Percentiles rank a stretch among this genome's conserved stretches.
phyloP scores from a whole-genome alignment of 2,329 filamentous ascomycete genomes.

The Botrytis sinoallii region DNA sequence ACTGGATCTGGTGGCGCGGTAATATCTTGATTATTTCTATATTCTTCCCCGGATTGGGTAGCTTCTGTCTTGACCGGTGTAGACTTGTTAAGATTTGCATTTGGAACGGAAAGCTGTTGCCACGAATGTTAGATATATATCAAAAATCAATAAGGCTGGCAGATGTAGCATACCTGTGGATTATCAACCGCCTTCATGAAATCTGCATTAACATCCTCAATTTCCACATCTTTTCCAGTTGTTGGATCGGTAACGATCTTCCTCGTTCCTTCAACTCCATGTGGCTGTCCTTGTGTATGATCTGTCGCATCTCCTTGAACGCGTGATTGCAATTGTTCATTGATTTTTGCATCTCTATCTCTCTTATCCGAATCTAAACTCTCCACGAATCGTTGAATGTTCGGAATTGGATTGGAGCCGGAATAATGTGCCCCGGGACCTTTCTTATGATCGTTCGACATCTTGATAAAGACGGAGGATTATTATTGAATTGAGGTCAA shows the following conservation, averaged over 20 bases:
- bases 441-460: constrained; percentile 22
- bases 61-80: constrained; percentile 70
- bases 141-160: constrained; percentile 6
- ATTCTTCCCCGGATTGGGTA: constrained; percentile 71
- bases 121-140: not conserved
- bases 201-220: constrained; percentile 74
- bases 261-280: constrained; percentile 42
- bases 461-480: not conserved
- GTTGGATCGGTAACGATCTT: constrained; percentile 79
- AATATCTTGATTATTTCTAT: constrained; percentile 81
- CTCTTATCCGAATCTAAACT: constrained; percentile 77
- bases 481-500: not conserved
- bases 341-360: constrained; percentile 68
- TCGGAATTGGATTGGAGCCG: constrained; percentile 29
- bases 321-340: constrained; percentile 46
- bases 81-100: constrained; percentile 77
- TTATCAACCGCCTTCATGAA: constrained; percentile 69
- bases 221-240: constrained; percentile 80
- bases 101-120: constrained; percentile 73
- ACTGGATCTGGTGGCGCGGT: constrained; percentile 88
- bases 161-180: constrained; percentile 54
- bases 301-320: constrained; percentile 41
- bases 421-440: constrained; percentile 26
- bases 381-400: constrained; percentile 48
- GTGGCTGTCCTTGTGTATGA: constrained; percentile 42